phyloP scores from a whole-genome alignment of 78 protist species.

The Polysphondylium violaceum region DNA sequence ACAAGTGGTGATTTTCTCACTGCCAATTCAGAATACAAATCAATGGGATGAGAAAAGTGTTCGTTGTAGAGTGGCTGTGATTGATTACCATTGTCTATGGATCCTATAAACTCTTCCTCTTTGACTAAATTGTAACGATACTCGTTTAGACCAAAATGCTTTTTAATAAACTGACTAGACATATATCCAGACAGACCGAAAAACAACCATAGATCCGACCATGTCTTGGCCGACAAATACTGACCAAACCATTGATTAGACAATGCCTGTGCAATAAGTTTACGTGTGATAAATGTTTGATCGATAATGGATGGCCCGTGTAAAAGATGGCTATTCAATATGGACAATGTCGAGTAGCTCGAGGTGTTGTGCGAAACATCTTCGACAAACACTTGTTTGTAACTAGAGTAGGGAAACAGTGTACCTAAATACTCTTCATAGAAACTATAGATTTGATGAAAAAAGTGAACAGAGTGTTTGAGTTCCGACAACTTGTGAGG shows the following conservation, averaged over 20 bases:
- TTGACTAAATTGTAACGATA: constrained; percentile 29
- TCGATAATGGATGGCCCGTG: constrained; percentile 60
- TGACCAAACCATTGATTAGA: constrained; percentile 60
- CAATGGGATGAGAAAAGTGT: constrained; percentile 31
- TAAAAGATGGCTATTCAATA: constrained; percentile 52
- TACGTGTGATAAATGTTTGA: constrained; percentile 76
- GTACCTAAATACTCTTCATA: constrained; percentile 79
- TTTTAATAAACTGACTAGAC: constrained; percentile 25
- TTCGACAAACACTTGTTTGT: constrained; percentile 79
- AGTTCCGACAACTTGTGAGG: constrained; percentile 69
- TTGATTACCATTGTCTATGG: constrained; percentile 38
- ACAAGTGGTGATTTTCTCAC: constrained; percentile 56
- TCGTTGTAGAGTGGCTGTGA: constrained; percentile 67
- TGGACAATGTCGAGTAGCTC: constrained; percentile 43
- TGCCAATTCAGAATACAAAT: constrained; percentile 24
- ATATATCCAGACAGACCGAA: constrained; percentile 54
- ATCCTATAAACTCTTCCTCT: constrained; percentile 55
- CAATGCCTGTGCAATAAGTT: not conserved
- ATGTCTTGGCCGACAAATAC: constrained; percentile 36
- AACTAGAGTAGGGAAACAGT: constrained; percentile 53
- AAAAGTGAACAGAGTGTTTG: constrained; percentile 66
- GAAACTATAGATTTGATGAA: constrained; percentile 44
- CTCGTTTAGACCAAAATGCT: constrained; percentile 69
- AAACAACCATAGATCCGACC: constrained; percentile 65
- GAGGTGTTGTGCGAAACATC: not conserved